Base-by-base conservation (phyloP, 805 yeast genomes). In the Nakazawaea ernobii region DNA sequence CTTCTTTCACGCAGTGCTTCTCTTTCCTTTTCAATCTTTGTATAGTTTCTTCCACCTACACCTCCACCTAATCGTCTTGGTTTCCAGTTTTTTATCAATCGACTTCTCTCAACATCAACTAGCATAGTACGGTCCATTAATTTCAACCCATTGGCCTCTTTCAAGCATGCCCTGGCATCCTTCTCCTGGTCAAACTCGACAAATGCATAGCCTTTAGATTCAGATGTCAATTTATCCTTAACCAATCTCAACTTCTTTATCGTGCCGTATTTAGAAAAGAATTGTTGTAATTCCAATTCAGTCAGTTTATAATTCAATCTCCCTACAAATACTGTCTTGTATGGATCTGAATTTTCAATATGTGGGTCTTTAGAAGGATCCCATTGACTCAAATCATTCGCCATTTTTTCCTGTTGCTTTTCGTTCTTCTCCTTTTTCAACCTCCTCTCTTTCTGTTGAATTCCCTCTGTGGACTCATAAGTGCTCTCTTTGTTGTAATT, bases 11-110 rank as follows among this genome's bases (percentile, higher is more conserved):
- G 14, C 20, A 37, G 8, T 10, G 33, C 30, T 29, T 37, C 35
- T n/a, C 33, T 27, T 29, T 32, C 30, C 37, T 39, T 39, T 24
- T 39, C 43, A 29, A 14, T 27, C 35, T 35, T 39, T 28, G 40
- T 45, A 24, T 46, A 46, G 13, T 40, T 36, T 11, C 81, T 80
- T 1, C 96, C 96, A 4, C 97, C 97, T n/a, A 86, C 64, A 0
- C 97, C 97, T 4, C 97, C 97, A 1, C 96, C 97, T 2, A 92
- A 68, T 49, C 92, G 62, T 55, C 85, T 60, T 0, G 95, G 94
- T 47, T 72, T 74, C 85, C 91, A 86, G 53, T 73, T 76, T 47
- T 83, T 75, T 13, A 77, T 74, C 1, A 79, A 62, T 40, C 94
- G 66, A 2, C 89, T 86, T 49, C 92, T 62, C 58, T 85, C 94